These are phyloP conservation scores for Populus trichocarpa DNA, from an alignment of 441 rosid genomes.

Conservation along the genomic window DNA sequence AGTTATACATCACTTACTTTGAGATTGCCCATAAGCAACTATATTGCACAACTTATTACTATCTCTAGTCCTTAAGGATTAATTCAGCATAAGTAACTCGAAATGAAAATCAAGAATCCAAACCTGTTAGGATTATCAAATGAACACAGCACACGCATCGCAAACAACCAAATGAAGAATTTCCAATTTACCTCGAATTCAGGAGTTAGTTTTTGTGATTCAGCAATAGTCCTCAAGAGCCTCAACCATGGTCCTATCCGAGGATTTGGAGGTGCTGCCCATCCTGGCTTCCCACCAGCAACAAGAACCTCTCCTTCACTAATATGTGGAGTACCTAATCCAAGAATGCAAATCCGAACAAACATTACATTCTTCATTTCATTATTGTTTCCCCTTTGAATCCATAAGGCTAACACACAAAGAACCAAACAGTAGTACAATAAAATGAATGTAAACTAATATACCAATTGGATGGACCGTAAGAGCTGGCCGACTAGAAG, in stretches of 20 bases:
- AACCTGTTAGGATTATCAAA: too few relatives aligned
- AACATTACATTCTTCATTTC: slow-evolving; percentile 11
- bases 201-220: slow-evolving; percentile 55
- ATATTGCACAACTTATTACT: neutral
- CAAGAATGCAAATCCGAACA: neutral
- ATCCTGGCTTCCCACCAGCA: slow-evolving; percentile 68
- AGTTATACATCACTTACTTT: neutral
- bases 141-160: too few relatives aligned
- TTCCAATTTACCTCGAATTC: slow-evolving; percentile 58
- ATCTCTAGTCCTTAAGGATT: neutral
- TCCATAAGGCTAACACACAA: neutral
- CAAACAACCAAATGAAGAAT: too few relatives aligned
- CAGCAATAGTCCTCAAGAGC: slow-evolving; percentile 53
- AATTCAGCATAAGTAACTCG: neutral
- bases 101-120: too few relatives aligned
- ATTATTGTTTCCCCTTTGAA: neutral
- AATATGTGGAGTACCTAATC: slow-evolving; percentile 63
- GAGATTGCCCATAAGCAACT: neutral
- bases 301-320: slow-evolving; percentile 59
- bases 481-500: slow-evolving; percentile 62
- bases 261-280: slow-evolving; percentile 79
- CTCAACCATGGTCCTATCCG: slow-evolving; percentile 78
- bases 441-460: neutral
- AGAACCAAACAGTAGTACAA: neutral
- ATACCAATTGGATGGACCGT: slow-evolving; percentile 71